Conservation (phyloP, 805 yeast species). For the Pichia paraexigua region DNA sequence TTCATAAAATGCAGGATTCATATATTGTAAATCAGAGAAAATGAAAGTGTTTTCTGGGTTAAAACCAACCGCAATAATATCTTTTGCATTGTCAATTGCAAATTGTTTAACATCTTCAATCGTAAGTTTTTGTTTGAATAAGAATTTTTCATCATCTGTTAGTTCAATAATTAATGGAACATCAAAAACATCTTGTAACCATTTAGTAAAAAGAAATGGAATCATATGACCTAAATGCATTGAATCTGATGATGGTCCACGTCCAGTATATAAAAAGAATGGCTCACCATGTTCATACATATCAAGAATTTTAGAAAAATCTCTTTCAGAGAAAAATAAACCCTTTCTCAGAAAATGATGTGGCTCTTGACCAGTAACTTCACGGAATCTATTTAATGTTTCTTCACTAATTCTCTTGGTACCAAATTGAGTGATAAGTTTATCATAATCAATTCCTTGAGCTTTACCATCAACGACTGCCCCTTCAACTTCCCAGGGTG, state of each 20-base stretch:
- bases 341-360: conserved; percentile 89
- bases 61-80: conserved; percentile 90
- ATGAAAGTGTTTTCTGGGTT: conserved; percentile 92
- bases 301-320: conserved; percentile 68
- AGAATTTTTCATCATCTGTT: conserved; percentile 95
- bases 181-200: conserved; percentile 97
- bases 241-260: conserved; percentile 92
- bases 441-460: conserved; percentile 89
- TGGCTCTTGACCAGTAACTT: conserved; percentile 83
- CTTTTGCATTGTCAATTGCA: conserved; percentile 80
- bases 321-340: conserved; percentile 87
- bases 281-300: conserved; percentile 92
- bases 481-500: conserved; percentile 99
- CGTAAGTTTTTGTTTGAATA: conserved; percentile 85
- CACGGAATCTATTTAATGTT: conserved; percentile 64
- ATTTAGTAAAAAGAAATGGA: conserved; percentile 91
- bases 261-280: conserved; percentile 91
- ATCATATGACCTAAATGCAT: conserved; percentile 97
- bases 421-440: conserved; percentile 81
- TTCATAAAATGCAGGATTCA: conserved; percentile 92
- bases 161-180: conserved; percentile 89
- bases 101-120: conserved; percentile 80
- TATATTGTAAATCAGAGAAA: conserved; percentile 84
- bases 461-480: conserved; percentile 92
- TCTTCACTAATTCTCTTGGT: conserved; percentile 65